Conservation (phyloP, 169 alveolate species). For the Pseudocohnilembus persalinus region DNA sequence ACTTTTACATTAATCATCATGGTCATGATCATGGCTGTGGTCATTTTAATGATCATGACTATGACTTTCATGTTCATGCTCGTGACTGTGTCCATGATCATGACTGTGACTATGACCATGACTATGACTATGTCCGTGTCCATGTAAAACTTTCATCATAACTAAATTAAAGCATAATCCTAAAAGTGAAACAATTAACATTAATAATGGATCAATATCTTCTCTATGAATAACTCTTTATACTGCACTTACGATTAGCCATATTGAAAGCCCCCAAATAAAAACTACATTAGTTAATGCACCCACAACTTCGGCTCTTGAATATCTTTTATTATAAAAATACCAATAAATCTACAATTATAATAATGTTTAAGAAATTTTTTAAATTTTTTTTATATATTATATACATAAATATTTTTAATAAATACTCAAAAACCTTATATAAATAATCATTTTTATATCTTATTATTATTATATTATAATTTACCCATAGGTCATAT, state of each 20-base stretch:
- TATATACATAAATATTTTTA: no score
- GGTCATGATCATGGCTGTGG: conserved; percentile 6
- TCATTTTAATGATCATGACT: conserved; percentile 30
- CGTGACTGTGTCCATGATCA: conserved; percentile 24
- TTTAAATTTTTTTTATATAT: no score
- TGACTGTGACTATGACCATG: conserved; percentile 20
- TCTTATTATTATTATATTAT: no score
- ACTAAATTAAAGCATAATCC: conserved; percentile 91
- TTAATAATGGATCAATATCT: conserved; percentile 88
- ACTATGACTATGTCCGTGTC: conserved; percentile 2
- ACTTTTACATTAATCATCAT: background rate
- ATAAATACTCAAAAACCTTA: background rate
- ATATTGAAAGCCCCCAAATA: conserved; percentile 92
- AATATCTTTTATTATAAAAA: no score
- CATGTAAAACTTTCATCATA: conserved; percentile 87
- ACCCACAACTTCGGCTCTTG: conserved; percentile 95
- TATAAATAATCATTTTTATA: no score
- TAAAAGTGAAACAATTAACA: conserved; percentile 91
- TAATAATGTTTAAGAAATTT: no score
- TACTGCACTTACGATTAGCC: conserved; percentile 90
- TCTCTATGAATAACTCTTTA: conserved; percentile 78
- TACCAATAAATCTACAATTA: no score
- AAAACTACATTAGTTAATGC: conserved; percentile 90
- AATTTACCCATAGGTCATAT: conserved; percentile 89
- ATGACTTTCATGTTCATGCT: conserved; percentile 28